A percentile compares a stretch with the other conserved stretches of the same genome.
phyloP scores from a whole-genome alignment of 768 basidiomycete genomes.

The Mycena albidolilacea region DNA sequence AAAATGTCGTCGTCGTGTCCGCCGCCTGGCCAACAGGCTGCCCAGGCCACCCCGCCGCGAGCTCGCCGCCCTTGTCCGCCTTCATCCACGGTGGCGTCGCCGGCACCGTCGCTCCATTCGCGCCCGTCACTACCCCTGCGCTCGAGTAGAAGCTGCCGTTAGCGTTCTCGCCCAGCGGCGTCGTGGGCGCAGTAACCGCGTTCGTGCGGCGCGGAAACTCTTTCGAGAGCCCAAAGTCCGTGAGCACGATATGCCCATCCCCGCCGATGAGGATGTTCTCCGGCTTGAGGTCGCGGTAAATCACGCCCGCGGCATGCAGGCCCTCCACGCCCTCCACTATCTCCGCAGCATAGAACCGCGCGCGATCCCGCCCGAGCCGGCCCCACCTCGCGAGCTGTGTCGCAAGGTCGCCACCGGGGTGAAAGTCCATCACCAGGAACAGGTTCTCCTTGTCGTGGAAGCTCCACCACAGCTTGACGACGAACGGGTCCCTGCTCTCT shows the following conservation, averaged over 20 bases:
- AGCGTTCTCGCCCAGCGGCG: constrained; percentile 60
- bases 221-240: constrained; percentile 96
- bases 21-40: constrained; percentile 58
- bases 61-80: constrained; percentile 67
- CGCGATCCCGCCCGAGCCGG: constrained; percentile 91
- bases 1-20: constrained; percentile 90
- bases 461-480: constrained; percentile 96
- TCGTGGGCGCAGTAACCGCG: constrained; percentile 67
- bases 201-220: constrained; percentile 79
- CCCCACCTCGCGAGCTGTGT: constrained; percentile 98
- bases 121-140: constrained; percentile 11
- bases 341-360: constrained; percentile 97
- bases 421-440: constrained; percentile 98
- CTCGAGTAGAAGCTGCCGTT: constrained; percentile 68
- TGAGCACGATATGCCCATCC: constrained; percentile 96
- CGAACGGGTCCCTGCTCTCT: constrained; percentile 90
- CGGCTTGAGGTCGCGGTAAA: constrained; percentile 97
- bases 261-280: constrained; percentile 96
- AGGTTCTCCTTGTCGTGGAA: constrained; percentile 99
- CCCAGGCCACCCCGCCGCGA: constrained; percentile 71
- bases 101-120: constrained; percentile 48
- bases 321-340: constrained; percentile 98
- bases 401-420: constrained; percentile 96
- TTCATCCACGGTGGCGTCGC: constrained; percentile 87
- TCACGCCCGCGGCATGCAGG: constrained; percentile 93